phyloP scores from a whole-genome alignment of 2,329 filamentous ascomycete genomes.

The Fusarium verticillioides region DNA sequence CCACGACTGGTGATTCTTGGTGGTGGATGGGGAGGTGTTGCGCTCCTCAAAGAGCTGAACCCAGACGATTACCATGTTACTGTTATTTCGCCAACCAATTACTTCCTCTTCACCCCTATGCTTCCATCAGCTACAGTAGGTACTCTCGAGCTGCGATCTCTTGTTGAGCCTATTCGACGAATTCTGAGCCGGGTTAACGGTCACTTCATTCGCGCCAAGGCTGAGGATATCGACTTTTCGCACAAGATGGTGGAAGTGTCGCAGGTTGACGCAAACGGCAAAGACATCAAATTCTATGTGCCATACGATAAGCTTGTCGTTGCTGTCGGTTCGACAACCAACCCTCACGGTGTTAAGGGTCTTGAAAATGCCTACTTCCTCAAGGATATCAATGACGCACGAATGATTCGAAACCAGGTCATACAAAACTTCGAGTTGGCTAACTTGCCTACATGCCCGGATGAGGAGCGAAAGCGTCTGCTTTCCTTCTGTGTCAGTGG shows the following conservation, averaged over 20 bases:
- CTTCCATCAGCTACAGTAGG: constrained; percentile 96
- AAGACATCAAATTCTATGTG: constrained; percentile 87
- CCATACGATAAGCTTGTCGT: constrained; percentile 97
- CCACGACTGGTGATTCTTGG: constrained; percentile 92
- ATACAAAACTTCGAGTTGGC: constrained; percentile 90
- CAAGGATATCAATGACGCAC: constrained; percentile 93
- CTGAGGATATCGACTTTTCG: constrained; percentile 91
- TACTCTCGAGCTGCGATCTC: constrained; percentile 87
- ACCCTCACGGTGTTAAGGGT: constrained; percentile 94
- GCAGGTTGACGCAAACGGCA: constrained; percentile 75
- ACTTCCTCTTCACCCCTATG: constrained; percentile 99
- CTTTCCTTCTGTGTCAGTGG: constrained; percentile 97
- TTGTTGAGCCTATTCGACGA: constrained; percentile 91
- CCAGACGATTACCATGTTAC: constrained; percentile 96
- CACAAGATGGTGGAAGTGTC: constrained; percentile 90
- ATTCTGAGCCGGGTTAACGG: constrained; percentile 83
- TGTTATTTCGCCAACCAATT: constrained; percentile 92
- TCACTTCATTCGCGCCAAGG: constrained; percentile 88
- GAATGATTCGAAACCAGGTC: constrained; percentile 87
- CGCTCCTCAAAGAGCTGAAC: constrained; percentile 88
- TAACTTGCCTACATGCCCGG: constrained; percentile 89
- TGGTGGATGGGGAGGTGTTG: constrained; percentile 94
- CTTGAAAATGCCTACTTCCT: constrained; percentile 94
- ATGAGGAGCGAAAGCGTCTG: constrained; percentile 86
- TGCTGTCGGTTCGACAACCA: constrained; percentile 90